A percentile compares a stretch with the other conserved stretches of the same genome.
Conservation (phyloP, 2,329 filamentous ascomycete species). For the Pseudohalonectria lignicola region DNA sequence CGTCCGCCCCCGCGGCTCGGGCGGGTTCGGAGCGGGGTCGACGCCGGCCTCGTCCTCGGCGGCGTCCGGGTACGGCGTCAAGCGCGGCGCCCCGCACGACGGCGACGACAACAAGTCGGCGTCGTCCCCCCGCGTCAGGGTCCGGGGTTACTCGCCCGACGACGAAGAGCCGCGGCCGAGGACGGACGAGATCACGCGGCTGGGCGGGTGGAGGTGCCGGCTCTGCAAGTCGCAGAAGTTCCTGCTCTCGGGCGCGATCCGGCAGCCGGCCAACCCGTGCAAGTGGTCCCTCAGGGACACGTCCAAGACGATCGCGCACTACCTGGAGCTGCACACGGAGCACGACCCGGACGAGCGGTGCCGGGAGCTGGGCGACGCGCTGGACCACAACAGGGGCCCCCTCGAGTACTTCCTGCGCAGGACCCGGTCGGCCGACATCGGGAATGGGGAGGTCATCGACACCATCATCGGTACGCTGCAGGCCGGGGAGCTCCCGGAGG, state of each 20-base stretch:
- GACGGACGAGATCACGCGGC: constrained; percentile 21
- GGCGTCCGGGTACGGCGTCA: not conserved
- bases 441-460: constrained; percentile 21
- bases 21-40: not conserved
- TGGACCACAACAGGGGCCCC: constrained; percentile 29
- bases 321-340: constrained; percentile 32
- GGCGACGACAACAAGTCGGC: not conserved
- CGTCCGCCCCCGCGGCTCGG: not conserved
- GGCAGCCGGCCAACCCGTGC: constrained; percentile 29
- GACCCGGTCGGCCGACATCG: constrained; percentile 24
- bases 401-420: constrained; percentile 36
- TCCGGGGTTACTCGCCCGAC: constrained; percentile 7
- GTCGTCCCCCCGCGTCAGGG: too few relatives aligned
- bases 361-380: constrained; percentile 28
- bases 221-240: constrained; percentile 31
- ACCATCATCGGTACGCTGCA: constrained; percentile 23
- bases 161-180: constrained; percentile 5
- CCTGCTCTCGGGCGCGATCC: constrained; percentile 24
- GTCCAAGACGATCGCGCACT: constrained; percentile 34
- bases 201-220: constrained; percentile 35
- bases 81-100: not conserved
- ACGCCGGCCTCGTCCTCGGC: not conserved
- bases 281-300: constrained; percentile 36
- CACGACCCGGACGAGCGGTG: constrained; percentile 29
- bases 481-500: constrained; percentile 22